Conservation (phyloP, 1,139 yeast species). For the Nakaseomyces delphensis region DNA sequence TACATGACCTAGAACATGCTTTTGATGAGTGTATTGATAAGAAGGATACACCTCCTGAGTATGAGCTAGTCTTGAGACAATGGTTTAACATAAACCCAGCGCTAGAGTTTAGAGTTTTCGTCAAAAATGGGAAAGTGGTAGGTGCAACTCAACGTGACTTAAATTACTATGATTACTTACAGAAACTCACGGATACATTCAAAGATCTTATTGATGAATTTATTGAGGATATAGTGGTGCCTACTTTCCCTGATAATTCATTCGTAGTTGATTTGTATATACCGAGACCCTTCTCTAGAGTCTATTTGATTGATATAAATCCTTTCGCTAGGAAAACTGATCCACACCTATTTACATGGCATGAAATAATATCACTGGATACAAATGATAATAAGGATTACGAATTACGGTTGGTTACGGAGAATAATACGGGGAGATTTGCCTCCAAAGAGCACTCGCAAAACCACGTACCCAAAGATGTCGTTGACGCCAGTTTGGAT, state of each 20-base stretch:
- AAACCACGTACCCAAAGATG: conserved; percentile 83
- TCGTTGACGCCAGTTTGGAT: conserved; percentile 72
- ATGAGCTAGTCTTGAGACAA: conserved; percentile 66
- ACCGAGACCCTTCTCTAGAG: conserved; percentile 61
- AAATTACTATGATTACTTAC: conserved; percentile 67
- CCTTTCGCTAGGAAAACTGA: conserved; percentile 77
- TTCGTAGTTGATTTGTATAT: conserved; percentile 75
- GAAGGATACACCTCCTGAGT: conserved; percentile 22
- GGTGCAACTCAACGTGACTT: conserved; percentile 82
- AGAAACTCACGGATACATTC: conserved; percentile 40
- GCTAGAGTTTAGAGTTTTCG: conserved; percentile 79
- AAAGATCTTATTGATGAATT: conserved; percentile 46
- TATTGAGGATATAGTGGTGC: conserved; percentile 41
- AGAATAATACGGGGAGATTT: conserved; percentile 62
- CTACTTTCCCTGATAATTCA: conserved; percentile 44
- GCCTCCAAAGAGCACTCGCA: conserved; percentile 78
- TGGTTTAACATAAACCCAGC: conserved; percentile 82
- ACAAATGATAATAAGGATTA: conserved; percentile 27
- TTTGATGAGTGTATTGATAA: conserved; percentile 38
- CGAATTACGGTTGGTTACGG: conserved; percentile 60
- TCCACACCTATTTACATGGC: conserved; percentile 73
- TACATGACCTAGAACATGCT: conserved; percentile 72
- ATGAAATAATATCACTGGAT: conserved; percentile 42
- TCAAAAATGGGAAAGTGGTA: conserved; percentile 49
- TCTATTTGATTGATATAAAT: conserved; percentile 71